These are phyloP conservation scores for Magnusiomyces suaveolens DNA, from an alignment of 1,139 yeast genomes.

Conservation along the genomic window DNA sequence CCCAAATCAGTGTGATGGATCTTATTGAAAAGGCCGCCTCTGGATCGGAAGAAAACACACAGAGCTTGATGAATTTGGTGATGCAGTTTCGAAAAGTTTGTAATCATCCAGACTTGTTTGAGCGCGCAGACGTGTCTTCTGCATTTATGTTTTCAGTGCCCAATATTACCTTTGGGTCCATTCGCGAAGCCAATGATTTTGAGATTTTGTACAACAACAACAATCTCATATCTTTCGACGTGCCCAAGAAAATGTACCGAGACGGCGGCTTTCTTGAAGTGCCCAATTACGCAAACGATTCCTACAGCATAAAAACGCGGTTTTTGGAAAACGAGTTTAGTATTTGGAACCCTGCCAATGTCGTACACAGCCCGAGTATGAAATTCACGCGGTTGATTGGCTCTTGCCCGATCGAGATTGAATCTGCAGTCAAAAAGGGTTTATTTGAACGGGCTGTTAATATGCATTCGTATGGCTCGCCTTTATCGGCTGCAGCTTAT, in stretches of 20 bases:
- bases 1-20: slow-evolving; percentile 77
- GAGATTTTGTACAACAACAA: slow-evolving; percentile 58
- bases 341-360: slow-evolving; percentile 37
- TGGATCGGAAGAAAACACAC: slow-evolving; percentile 60
- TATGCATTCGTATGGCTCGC: slow-evolving; percentile 36
- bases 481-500: slow-evolving; percentile 32
- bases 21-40: slow-evolving; percentile 51
- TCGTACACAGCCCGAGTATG: slow-evolving; percentile 27
- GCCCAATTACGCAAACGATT: slow-evolving; percentile 39
- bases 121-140: slow-evolving; percentile 82
- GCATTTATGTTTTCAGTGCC: slow-evolving; percentile 67
- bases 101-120: slow-evolving; percentile 94
- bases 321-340: slow-evolving; percentile 35
- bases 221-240: slow-evolving; percentile 45
- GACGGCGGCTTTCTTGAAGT: slow-evolving; percentile 52
- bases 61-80: slow-evolving; percentile 85
- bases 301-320: slow-evolving; percentile 39
- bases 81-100: slow-evolving; percentile 95
- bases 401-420: slow-evolving; percentile 41
- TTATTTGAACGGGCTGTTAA: slow-evolving; percentile 52
- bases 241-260: slow-evolving; percentile 65
- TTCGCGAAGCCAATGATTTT: slow-evolving; percentile 49
- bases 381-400: slow-evolving; percentile 50
- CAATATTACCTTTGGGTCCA: slow-evolving; percentile 66
- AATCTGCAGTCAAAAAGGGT: slow-evolving; percentile 34